Percentiles rank a stretch among this genome's conserved stretches.
phyloP scores from a whole-genome alignment of 306 rosid species.

The Delonix regia region DNA sequence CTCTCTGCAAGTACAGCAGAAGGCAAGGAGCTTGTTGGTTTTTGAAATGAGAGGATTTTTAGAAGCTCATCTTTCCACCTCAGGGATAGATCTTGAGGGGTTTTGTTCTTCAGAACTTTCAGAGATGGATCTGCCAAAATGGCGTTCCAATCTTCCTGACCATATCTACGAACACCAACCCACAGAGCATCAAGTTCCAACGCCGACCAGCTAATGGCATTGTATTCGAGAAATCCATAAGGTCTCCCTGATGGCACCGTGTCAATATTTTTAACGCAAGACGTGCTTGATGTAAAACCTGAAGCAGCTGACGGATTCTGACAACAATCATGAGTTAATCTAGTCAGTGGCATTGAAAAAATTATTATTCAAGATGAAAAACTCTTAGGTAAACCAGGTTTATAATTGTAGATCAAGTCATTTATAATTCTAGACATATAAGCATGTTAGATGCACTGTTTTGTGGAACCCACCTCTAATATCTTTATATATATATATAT shows the following conservation, averaged over 20 bases:
- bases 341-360: background rate
- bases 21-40: background rate
- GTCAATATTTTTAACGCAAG: background rate
- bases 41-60: background rate
- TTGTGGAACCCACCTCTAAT: no score
- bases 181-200: constrained; percentile 31
- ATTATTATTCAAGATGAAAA: no score
- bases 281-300: background rate
- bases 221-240: background rate
- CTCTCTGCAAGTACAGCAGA: background rate
- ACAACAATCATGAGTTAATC: background rate
- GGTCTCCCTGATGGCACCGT: background rate
- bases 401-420: background rate
- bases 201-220: constrained; percentile 4
- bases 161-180: constrained; percentile 28
- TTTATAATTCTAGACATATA: no score
- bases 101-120: background rate
- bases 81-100: background rate
- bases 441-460: no score
- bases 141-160: constrained; percentile 21
- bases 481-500: no score
- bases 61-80: constrained; percentile 21
- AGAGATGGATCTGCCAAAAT: background rate
- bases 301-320: background rate
- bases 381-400: background rate